Base-by-base conservation (phyloP, 2,329 filamentous ascomycete species). In the Fusarium coicis region DNA sequence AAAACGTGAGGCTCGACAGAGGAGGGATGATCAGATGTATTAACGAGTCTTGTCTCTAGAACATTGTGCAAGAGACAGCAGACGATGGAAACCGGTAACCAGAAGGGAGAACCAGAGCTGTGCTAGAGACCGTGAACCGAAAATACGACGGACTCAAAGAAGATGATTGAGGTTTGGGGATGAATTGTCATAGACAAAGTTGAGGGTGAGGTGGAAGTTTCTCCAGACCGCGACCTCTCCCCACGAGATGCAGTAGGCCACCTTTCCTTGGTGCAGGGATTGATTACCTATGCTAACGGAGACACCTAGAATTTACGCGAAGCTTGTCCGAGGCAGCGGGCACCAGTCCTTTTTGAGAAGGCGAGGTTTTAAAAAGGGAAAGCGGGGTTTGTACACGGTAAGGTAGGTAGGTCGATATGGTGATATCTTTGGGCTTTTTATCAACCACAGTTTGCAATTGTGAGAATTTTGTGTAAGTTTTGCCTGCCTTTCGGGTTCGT, bases 181-280 rank as follows among this genome's bases (percentile, higher is more conserved):
- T 74, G 72, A 70, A 47, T 65, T 79, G 74, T 75, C 68, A 75
- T 64, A 70, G 69, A 68, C 62, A 77, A 69, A 69, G 74, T 77
- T 82, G 77, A 83, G 78, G 81, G 79, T 83, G 80, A 84, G 79
- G 82, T 83, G 81, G 82, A 83, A 83, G 81, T 80, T 83, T 81
- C 78, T 79, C 80, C 74, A 80, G 77, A 70, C 46, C 64, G 57
- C 62, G 46, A 54, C 46, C 72, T 76, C 76, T 76, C 79, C 77
- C 76, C 76, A 79, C 74, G 76, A 70, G 70, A 66, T 72, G 74
- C 44, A 68, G 70, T 70, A 72, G 71, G 73, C 68, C 70, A 73
- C 68, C 70, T 74, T 64, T 72, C 67, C 67, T 71, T 60, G 63
- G 65, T 70, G 70, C 74, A 76, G 68, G 74, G 78, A 63, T 70